Conservation (phyloP, 2,329 filamentous ascomycete species). For the Beauveria caledonica region DNA sequence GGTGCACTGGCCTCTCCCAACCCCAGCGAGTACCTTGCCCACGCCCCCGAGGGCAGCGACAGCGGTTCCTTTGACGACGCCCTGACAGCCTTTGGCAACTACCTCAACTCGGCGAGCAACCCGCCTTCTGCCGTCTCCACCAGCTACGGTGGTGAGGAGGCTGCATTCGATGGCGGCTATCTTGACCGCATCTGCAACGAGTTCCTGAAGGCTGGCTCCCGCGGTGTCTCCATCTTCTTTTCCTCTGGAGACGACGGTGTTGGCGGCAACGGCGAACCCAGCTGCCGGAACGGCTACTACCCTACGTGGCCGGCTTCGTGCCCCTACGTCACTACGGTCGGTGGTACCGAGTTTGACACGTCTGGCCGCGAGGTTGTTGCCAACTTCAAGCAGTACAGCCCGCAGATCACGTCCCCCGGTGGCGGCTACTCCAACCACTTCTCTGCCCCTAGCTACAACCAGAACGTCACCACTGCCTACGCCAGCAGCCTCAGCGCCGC, state of each 20-base stretch:
- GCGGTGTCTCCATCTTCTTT: constrained; percentile 41
- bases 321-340: constrained; percentile 42
- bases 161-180: constrained; percentile 21
- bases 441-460: constrained; percentile 2
- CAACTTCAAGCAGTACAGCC: constrained; percentile 6
- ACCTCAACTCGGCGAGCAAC: constrained; percentile 12
- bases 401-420: background rate
- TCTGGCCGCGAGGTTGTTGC: constrained; percentile 4
- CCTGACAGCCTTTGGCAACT: constrained; percentile 9
- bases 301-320: constrained; percentile 33
- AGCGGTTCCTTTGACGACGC: constrained; percentile 8
- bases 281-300: constrained; percentile 18
- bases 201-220: constrained; percentile 48
- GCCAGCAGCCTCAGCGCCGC: background rate
- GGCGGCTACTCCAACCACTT: constrained; percentile 12
- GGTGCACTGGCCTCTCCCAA: constrained; percentile 11
- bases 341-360: constrained; percentile 31
- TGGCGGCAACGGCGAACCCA: constrained; percentile 17
- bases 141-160: constrained; percentile 43
- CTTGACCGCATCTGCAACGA: constrained; percentile 42
- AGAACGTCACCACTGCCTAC: background rate
- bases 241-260: constrained; percentile 24
- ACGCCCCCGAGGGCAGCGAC: constrained; percentile 3
- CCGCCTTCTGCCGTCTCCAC: constrained; percentile 37
- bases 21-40: constrained; percentile 11